Conservation (phyloP, 192 early-diverging fungal genomes). For the Rhizophagus clarus region DNA sequence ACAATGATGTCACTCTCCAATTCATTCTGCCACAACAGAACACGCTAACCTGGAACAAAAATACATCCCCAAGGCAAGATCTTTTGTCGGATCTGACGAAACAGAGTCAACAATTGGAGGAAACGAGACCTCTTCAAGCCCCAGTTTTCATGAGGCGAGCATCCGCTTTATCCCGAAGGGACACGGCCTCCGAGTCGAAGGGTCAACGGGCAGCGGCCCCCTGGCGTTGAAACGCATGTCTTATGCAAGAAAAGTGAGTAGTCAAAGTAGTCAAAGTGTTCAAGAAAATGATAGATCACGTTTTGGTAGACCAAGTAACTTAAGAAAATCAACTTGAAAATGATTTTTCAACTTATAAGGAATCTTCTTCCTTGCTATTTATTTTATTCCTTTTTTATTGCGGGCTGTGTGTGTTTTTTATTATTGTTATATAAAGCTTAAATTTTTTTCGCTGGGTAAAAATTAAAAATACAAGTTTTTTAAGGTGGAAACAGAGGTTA, state of each 20-base stretch:
- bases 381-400: background rate
- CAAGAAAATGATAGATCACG: conserved; percentile 21
- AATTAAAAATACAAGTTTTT: background rate
- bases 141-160: conserved; percentile 30
- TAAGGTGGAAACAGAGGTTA: background rate
- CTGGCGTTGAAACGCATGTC: conserved; percentile 33
- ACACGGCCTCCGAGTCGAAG: conserved; percentile 27
- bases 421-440: background rate
- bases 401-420: background rate
- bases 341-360: background rate
- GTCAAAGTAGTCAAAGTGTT: conserved; percentile 10
- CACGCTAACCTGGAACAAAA: conserved; percentile 38
- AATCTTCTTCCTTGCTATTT: background rate
- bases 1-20: conserved; percentile 38
- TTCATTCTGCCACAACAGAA: conserved; percentile 38
- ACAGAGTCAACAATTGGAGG: background rate
- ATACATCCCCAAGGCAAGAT: conserved; percentile 33
- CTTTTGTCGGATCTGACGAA: conserved; percentile 35
- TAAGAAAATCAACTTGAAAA: conserved; percentile 1
- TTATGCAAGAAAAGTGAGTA: conserved; percentile 29
- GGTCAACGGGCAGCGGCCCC: background rate
- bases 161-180: conserved; percentile 22
- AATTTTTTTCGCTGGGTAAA: conserved; percentile 13
- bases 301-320: conserved; percentile 15
- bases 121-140: conserved; percentile 10